Conservation (phyloP, 2,329 filamentous ascomycete species). For the Rhynchosporium secalis region DNA sequence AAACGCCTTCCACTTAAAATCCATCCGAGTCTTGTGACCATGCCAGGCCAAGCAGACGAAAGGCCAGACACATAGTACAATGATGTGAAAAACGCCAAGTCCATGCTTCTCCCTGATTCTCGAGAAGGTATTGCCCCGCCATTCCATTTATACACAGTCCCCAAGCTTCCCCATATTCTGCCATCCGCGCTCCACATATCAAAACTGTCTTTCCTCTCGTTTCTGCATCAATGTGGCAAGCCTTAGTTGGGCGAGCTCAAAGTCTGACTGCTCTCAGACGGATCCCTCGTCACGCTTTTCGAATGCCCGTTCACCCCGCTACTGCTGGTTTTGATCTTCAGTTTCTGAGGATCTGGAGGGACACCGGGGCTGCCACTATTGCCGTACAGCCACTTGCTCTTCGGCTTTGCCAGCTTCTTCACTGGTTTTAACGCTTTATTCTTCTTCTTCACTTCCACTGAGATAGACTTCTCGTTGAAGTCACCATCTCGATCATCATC, state of each 20-base stretch:
- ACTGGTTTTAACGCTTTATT: conserved; percentile 16
- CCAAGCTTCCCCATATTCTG: no score
- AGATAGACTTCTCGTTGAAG: conserved; percentile 29
- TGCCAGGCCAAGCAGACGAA: conserved; percentile 8
- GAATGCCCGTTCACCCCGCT: conserved; percentile 21
- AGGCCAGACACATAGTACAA: conserved; percentile 18
- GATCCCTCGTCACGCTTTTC: conserved; percentile 13
- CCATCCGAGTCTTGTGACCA: conserved; percentile 14
- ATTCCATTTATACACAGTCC: not conserved
- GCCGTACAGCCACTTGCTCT: conserved; percentile 19
- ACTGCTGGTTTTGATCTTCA: conserved; percentile 19
- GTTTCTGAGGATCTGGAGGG: conserved; percentile 10
- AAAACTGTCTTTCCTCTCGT: not conserved
- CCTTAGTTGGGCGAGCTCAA: conserved; percentile 20
- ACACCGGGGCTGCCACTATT: not conserved
- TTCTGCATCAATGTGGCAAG: not conserved
- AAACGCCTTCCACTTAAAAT: conserved; percentile 3
- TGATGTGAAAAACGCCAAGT: conserved; percentile 7
- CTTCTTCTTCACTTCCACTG: conserved; percentile 36
- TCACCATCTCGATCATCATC: conserved; percentile 37
- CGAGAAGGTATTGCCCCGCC: not conserved
- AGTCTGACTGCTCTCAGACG: conserved; percentile 31
- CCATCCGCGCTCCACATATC: not conserved
- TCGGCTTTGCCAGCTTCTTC: conserved; percentile 17
- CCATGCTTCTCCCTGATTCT: conserved; percentile 5